These are phyloP conservation scores for Tuber umbilicatum DNA, from an alignment of 495 filamentous ascomycete species.

Conservation along the genomic window DNA sequence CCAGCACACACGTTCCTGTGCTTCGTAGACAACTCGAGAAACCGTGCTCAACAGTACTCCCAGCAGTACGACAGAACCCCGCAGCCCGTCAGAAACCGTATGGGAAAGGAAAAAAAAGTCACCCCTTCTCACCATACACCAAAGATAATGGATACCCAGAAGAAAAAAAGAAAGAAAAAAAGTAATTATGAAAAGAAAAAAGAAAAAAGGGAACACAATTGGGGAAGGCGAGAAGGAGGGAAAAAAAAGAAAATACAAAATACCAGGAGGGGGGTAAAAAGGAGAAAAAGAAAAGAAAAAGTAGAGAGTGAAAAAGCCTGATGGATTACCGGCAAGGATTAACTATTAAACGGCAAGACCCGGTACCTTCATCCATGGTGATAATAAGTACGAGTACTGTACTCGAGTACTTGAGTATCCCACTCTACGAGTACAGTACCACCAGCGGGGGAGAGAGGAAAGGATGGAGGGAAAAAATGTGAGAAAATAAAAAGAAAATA, in stretches of 20 bases:
- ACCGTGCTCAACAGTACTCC: neutral
- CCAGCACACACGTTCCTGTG: neutral
- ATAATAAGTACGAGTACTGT: neutral
- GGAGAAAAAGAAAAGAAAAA: neutral
- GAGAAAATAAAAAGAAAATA: neutral
- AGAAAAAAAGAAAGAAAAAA: neutral
- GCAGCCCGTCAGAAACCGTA: neutral
- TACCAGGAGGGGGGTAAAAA: neutral
- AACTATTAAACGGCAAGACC: neutral
- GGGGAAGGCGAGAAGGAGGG: neutral
- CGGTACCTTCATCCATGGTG: neutral
- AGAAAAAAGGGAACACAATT: neutral
- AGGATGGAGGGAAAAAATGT: neutral
- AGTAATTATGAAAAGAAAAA: too few relatives aligned
- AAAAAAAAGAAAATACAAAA: neutral
- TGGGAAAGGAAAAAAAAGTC: neutral
- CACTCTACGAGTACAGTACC: too few relatives aligned
- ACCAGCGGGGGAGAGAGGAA: neutral
- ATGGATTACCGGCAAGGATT: slow-evolving; percentile 2
- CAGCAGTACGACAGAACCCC: neutral
- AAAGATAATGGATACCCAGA: neutral
- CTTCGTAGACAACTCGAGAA: neutral
- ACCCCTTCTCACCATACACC: neutral
- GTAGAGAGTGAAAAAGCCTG: neutral
- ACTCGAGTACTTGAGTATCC: too few relatives aligned